A percentile compares a stretch with the other conserved stretches of the same genome.
Evolutionary conservation across 2,329 filamentous ascomycete species (phyloP).

Genomic region (Emergomyces africanus): DNA sequence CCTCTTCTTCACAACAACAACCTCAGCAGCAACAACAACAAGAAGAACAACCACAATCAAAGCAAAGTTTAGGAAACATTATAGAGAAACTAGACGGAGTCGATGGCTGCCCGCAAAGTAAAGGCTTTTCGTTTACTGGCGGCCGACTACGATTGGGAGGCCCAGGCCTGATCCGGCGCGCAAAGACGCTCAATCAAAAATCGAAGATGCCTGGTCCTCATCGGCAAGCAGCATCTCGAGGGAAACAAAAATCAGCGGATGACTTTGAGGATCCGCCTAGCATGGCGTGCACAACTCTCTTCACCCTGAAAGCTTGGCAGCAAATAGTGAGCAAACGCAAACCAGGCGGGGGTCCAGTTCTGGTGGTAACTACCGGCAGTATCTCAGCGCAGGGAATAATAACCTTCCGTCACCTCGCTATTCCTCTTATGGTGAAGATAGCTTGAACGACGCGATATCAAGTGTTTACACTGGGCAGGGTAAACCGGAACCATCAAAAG

Average conservation of each 20-base stretch:
- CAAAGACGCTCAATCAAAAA: neutral
- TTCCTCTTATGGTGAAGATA: neutral
- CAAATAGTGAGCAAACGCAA: neutral
- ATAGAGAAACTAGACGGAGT: neutral
- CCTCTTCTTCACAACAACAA: neutral
- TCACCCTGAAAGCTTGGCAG: neutral
- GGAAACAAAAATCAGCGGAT: neutral
- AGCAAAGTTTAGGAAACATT: neutral
- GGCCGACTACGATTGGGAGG: neutral
- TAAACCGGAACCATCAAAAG: neutral
- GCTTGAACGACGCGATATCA: neutral
- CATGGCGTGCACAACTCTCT: neutral
- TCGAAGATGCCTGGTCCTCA: neutral
- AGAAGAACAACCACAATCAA: neutral
- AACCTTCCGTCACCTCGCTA: neutral
- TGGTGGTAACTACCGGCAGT: neutral
- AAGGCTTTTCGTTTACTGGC: neutral
- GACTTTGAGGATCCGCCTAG: neutral
- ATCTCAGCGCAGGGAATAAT: neutral
- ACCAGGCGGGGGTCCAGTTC: neutral
- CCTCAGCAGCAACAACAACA: neutral
- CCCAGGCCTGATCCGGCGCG: neutral
- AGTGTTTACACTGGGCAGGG: neutral
- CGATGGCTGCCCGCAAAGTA: neutral
- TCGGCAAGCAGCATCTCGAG: neutral